Base-by-base conservation (phyloP, 2,329 filamentous ascomycete genomes). In the Aspergillus viridinutans region DNA sequence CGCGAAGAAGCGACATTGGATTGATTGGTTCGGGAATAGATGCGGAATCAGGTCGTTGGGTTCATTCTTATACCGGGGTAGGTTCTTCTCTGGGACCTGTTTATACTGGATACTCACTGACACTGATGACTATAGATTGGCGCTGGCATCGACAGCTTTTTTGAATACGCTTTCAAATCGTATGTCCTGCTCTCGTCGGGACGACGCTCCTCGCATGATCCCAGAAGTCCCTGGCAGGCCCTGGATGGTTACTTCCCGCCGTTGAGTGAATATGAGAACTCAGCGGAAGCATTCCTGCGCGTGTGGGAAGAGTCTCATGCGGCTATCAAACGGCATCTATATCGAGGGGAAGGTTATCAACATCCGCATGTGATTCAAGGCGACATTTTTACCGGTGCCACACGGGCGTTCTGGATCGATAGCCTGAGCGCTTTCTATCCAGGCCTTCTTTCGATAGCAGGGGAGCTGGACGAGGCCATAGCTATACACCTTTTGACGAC, bases 141-240 rank as follows among this genome's bases (percentile, higher is more conserved):
- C 51, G 94, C 94, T 7, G 94, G 94, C 42, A 91, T 96, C 68
- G 94, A 99, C 76, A 97, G 92, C 75, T 99, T 99, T 77, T 97
- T 96, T 69, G 94, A 99, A 76, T 99, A 99, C 74, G 92, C 94
- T 3, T 83, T 97, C 67, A 99, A 99, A 75, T 92, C 92, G 20
- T 87, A 96, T 69, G 90, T 99, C 58, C 76, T 99, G 25, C 84
- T 97, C 23, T 96, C 93, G 2, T 90, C 90, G 1, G 85, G 89
- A 57, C 81, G 72, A 26, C 71, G 68, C 21, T 69, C 72, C 10
- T 58, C 61, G 3, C 69, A 70, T 50, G 66, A 75, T 51, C 45
- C 54, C 10, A 72, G 79, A 23, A 72, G 75, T 61, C 68, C 79
- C 62, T 70, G 78, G 67, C 69, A 77, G 58, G 61, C 73, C 81